These are phyloP conservation scores for Caryopteris hybrid DNA, from an alignment of 305 asterid genomes.

Conservation along the genomic window DNA sequence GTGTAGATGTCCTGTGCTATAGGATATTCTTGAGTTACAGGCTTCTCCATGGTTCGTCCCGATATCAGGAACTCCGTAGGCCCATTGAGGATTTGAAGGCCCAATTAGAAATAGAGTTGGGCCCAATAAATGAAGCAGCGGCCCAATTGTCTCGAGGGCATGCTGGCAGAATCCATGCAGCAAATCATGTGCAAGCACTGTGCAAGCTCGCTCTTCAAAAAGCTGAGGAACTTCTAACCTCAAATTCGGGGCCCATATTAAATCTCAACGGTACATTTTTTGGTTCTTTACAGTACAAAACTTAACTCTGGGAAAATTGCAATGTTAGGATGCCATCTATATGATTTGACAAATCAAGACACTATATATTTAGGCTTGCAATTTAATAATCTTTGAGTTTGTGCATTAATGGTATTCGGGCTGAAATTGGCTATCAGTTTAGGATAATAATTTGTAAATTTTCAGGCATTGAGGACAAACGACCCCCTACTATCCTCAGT, in stretches of 20 bases:
- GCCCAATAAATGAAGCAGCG: background rate
- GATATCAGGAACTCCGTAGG: constrained; percentile 1
- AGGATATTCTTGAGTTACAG: constrained; percentile 18
- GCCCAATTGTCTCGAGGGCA: background rate
- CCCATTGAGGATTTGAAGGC: background rate
- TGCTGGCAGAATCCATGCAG: background rate
- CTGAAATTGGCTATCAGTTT: too few species aligned
- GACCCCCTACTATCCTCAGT: too few species aligned
- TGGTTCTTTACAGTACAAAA: too few species aligned
- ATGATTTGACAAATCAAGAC: too few species aligned
- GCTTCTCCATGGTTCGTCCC: constrained; percentile 6
- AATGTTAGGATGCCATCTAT: too few species aligned
- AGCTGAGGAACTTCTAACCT: constrained; percentile 5
- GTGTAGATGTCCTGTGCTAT: constrained; percentile 15
- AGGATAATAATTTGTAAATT: too few species aligned
- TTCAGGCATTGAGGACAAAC: too few species aligned
- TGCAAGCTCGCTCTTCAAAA: constrained; percentile 6
- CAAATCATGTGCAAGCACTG: background rate
- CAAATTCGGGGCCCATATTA: background rate
- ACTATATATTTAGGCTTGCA: too few species aligned
- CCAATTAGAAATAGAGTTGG: constrained; percentile 3
- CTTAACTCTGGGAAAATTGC: too few species aligned
- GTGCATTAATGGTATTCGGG: too few species aligned
- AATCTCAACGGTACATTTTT: background rate
- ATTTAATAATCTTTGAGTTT: too few species aligned